These are phyloP conservation scores for Penicillium fuscoglaucum DNA, from an alignment of 2,329 filamentous ascomycete genomes.

Conservation along the genomic window DNA sequence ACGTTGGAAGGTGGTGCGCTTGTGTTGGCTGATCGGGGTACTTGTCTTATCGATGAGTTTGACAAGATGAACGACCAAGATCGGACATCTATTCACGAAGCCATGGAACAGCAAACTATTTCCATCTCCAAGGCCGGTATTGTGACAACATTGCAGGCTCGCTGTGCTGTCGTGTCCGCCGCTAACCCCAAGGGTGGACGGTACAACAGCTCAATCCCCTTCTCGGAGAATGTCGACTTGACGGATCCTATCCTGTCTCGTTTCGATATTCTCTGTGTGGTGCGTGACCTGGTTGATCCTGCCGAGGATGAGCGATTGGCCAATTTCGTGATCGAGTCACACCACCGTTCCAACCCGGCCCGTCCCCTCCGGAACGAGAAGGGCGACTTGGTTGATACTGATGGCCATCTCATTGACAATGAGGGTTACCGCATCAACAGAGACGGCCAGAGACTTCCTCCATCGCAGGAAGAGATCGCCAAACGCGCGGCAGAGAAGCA, in stretches of 20 bases:
- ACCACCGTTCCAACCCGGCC: constrained; percentile 81
- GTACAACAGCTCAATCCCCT: constrained; percentile 94
- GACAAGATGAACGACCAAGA: constrained; percentile 99
- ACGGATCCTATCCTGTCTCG: constrained; percentile 96
- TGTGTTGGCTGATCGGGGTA: constrained; percentile 90
- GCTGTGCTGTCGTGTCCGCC: constrained; percentile 93
- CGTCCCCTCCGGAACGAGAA: constrained; percentile 52
- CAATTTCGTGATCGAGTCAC: constrained; percentile 90
- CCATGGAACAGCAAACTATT: constrained; percentile 99
- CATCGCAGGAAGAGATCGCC: constrained; percentile 48
- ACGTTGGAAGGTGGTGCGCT: constrained; percentile 94
- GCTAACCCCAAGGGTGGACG: constrained; percentile 95
- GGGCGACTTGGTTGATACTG: constrained; percentile 46
- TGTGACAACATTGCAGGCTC: constrained; percentile 92
- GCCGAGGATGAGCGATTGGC: constrained; percentile 89
- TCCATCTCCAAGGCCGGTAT: constrained; percentile 99
- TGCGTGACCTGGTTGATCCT: constrained; percentile 92
- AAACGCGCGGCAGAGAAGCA: constrained; percentile 43
- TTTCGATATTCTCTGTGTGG: constrained; percentile 96
- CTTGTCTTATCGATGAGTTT: constrained; percentile 96
- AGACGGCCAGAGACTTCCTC: constrained; percentile 39
- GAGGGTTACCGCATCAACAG: constrained; percentile 56
- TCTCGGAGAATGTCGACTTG: constrained; percentile 92
- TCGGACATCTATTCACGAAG: constrained; percentile 96
- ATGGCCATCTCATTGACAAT: constrained; percentile 59